Evolutionary conservation across 805 yeast genomes (phyloP), one percentile per base, ranked within the genome.

Genomic region (Barnettozyma botsteinii): DNA sequence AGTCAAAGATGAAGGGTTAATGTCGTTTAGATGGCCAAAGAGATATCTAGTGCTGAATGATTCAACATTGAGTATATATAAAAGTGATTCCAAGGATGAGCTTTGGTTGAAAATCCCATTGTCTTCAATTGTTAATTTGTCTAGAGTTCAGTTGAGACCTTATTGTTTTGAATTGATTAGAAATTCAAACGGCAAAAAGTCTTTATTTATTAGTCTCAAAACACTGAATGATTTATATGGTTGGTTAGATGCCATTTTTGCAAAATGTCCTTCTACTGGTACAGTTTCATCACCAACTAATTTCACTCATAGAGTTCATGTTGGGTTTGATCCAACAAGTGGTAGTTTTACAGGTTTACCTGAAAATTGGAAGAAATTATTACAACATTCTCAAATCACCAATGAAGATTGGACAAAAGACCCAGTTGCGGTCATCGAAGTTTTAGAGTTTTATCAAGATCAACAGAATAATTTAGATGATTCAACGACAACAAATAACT

Each of bases 321-420:
- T 85, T 20, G 89, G 89, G 1, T 84, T 81, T 53, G 94, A 85
- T 58, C 91, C 93, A 4, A 80, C 84, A 22, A 73, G 70, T 37
- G 96, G 96, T 10, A 83, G 82, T 34, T 89, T 84, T 61, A 87
- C 94, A 1, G 98, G 97, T 5, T 73, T 93, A 49, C 99, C 98
- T 2, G 80, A 80, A 12, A 93, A 87, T 50, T 93, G 98, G 98
- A 91, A 87, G 49, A 75, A 80, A 49, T 69, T 89, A 32, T 72
- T 93, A 34, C 75, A 81, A 35, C 88, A 88, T 18, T 85, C 93
- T 41, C 91, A 96, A 40, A 88, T 93, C 49, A 85, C 96, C 4
- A 81, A 79, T 44, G 91, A 82, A 51, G 99, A 93, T 56, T 93
- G 89, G 74, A 79, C 83, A 55, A 85, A 84, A 49, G 89, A 93